Conservation (phyloP, 495 filamentous ascomycete species). For the Melanomma pulvis-pyrius region DNA sequence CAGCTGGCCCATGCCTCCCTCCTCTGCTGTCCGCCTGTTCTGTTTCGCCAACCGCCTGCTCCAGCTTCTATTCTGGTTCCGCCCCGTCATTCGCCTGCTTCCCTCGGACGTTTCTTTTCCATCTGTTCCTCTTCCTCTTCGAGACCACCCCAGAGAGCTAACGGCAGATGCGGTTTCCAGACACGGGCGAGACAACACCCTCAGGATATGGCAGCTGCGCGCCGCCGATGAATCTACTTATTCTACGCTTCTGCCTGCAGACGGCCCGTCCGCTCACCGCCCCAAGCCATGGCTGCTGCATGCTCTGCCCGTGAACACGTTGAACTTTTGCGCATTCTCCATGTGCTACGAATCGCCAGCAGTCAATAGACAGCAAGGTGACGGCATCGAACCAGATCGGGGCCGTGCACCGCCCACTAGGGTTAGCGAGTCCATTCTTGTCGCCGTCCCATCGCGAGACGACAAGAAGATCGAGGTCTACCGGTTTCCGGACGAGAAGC, state of each 20-base stretch:
- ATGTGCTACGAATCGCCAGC: conserved; percentile 50
- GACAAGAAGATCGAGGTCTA: conserved; percentile 75
- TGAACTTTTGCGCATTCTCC: conserved; percentile 94
- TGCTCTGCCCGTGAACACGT: conserved; percentile 81
- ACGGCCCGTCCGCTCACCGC: conserved; percentile 49
- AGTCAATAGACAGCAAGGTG: neutral
- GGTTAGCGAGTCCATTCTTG: conserved; percentile 29
- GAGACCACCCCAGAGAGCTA: neutral
- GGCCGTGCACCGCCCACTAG: neutral
- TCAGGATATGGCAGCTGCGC: conserved; percentile 78
- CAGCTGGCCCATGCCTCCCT: conserved; percentile 2
- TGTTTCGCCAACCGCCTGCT: conserved; percentile 8
- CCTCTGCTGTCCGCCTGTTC: neutral
- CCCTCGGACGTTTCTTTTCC: neutral
- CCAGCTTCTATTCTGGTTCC: conserved; percentile 8
- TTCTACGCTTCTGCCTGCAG: conserved; percentile 71
- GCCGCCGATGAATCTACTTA: conserved; percentile 64
- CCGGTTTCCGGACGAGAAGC: conserved; percentile 72
- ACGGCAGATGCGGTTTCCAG: conserved; percentile 48
- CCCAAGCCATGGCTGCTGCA: conserved; percentile 81
- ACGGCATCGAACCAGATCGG: neutral
- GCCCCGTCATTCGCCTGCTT: neutral
- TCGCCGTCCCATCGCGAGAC: conserved; percentile 43
- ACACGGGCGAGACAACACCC: conserved; percentile 86
- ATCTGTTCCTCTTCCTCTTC: neutral